phyloP scores from a whole-genome alignment of 805 yeast genomes.

The Candida chilensis region DNA sequence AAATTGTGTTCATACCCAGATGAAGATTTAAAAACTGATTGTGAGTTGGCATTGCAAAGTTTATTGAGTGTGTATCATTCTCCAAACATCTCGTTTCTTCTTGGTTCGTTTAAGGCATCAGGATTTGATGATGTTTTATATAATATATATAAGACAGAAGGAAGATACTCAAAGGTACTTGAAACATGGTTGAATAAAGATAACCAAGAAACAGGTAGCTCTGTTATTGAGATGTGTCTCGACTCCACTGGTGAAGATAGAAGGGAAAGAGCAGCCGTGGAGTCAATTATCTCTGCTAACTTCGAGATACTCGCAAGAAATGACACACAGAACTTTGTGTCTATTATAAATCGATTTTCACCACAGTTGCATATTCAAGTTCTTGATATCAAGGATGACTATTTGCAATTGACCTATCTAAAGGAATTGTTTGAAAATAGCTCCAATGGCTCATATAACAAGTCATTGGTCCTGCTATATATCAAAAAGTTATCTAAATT shows the following conservation, averaged over 20 bases:
- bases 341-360: constrained; percentile 20
- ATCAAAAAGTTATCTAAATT: constrained; percentile 13
- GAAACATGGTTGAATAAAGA: constrained; percentile 39
- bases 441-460: no score
- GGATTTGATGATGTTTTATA: constrained; percentile 52
- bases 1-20: constrained; percentile 35
- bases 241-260: constrained; percentile 3
- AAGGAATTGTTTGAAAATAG: constrained; percentile 16
- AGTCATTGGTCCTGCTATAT: constrained; percentile 10
- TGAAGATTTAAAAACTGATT: constrained; percentile 35
- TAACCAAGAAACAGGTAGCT: no score
- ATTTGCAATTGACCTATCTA: constrained; percentile 21
- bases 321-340: constrained; percentile 24
- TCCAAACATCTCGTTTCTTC: constrained; percentile 34
- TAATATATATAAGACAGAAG: constrained; percentile 44
- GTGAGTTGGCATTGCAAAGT: constrained; percentile 71
- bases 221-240: not conserved
- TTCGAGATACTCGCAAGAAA: constrained; percentile 12
- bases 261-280: constrained; percentile 10
- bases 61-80: constrained; percentile 62
- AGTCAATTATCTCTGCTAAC: constrained; percentile 12
- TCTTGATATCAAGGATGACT: constrained; percentile 14
- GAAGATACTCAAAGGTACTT: constrained; percentile 41
- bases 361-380: constrained; percentile 29
- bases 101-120: constrained; percentile 42